These are phyloP conservation scores for Wickerhamomyces rabaulensis DNA, from an alignment of 805 yeast genomes.

Conservation along the genomic window DNA sequence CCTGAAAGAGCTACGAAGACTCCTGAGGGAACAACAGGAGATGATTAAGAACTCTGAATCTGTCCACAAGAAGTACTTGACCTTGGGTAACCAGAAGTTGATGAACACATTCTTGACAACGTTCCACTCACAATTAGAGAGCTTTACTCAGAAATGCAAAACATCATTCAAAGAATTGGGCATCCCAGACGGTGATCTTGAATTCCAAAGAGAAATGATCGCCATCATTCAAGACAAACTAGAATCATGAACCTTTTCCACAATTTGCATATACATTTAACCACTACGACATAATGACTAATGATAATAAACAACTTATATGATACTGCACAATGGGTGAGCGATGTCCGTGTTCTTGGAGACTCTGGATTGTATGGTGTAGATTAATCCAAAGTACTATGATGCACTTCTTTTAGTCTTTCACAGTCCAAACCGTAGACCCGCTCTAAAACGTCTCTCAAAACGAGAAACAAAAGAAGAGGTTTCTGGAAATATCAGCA, in stretches of 20 bases:
- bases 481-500: constrained; percentile 8
- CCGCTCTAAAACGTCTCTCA: constrained; percentile 17
- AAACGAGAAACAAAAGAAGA: constrained; percentile 18
- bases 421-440: not conserved
- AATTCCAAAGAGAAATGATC: not conserved
- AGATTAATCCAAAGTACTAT: constrained; percentile 24
- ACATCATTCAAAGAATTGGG: not conserved
- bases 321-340: not conserved
- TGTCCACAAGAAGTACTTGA: too few relatives aligned
- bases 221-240: not conserved
- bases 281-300: too few relatives aligned
- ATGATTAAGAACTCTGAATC: not conserved
- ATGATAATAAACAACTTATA: not conserved
- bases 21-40: not conserved
- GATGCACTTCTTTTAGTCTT: constrained; percentile 20
- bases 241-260: too few relatives aligned
- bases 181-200: not conserved
- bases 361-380: constrained; percentile 22
- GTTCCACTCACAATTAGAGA: not conserved
- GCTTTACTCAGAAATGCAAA: not conserved
- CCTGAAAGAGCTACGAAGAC: not conserved
- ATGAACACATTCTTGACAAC: not conserved
- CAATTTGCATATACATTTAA: too few relatives aligned
- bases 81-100: too few relatives aligned
- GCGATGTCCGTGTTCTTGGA: constrained; percentile 25